Base-by-base conservation (phyloP, 148 eudicot species). In the Silene latifolia region DNA sequence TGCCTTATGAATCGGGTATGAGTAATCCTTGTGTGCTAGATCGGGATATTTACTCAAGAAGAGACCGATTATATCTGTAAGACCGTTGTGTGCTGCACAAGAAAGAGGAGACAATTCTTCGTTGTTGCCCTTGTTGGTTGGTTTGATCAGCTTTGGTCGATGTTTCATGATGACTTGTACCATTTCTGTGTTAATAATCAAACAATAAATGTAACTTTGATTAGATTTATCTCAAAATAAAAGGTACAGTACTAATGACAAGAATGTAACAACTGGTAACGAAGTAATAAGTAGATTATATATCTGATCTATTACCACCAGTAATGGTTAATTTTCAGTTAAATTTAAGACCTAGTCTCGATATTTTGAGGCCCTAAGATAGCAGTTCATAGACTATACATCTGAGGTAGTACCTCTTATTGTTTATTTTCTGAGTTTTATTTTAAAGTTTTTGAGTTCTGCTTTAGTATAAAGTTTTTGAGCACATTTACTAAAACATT, bases 1-100 rank as follows among this genome's bases (percentile, higher is more conserved):
- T 29, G 71, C 63, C 32, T 51, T n/a, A 15, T 65, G 63, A 32
- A 66, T 60, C 2, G 75, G 75, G 75, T 72, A 72, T 5, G 75
- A 72, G 1, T 3, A 11, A 39, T 72, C 75, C 21, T 42, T 42
- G 54, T 13, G 11, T 42, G 19, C 32, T 42, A 44, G 4, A 19
- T 39, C 44, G 0, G 56, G 67, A 7, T 19, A 72, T 29, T 17
- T 72, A 11, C 39, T 18, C 29, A 72, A 53, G 32, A 72, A 18
- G 35, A 15, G 39, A 4, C 12, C 4, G 8, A 72, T 54, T 13
- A 60, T 72, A n/a, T 32, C 66, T 9, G 5, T n/a, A 0, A 19
- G 25, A 10, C 75, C 75, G 4, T 59, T 72, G 65, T 20, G 20
- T 59, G 75, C 65, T 3, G 75, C 75, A 5, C 19, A 42, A 8